These are phyloP conservation scores for Neonectria punicea DNA, from an alignment of 2,329 filamentous ascomycete genomes.

Conservation along the genomic window DNA sequence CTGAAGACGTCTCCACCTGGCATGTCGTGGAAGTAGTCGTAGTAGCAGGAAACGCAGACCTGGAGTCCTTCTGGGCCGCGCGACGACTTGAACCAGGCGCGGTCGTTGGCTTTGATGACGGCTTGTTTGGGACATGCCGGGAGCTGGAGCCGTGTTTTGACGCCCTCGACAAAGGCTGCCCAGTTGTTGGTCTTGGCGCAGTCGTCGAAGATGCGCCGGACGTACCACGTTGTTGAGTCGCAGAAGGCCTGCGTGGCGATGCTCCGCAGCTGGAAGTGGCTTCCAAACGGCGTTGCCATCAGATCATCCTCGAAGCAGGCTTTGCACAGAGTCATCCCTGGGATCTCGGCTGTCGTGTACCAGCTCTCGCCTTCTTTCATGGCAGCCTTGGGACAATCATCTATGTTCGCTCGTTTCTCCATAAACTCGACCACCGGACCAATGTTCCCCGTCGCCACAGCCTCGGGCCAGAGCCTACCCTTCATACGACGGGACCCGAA, in stretches of 20 bases:
- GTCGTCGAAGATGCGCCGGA: conserved; percentile 45
- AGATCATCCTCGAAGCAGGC: conserved; percentile 53
- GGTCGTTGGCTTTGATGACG: conserved; percentile 33
- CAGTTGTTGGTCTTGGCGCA: conserved; percentile 44
- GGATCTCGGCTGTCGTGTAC: conserved; percentile 49
- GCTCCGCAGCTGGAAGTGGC: conserved; percentile 40
- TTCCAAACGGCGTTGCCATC: conserved; percentile 41
- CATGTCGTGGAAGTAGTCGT: conserved; percentile 48
- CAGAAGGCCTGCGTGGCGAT: conserved; percentile 36
- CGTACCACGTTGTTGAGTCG: conserved; percentile 46
- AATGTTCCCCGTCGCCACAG: conserved; percentile 42
- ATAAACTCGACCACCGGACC: conserved; percentile 45
- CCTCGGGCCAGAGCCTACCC: conserved; percentile 45
- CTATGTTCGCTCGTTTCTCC: conserved; percentile 35
- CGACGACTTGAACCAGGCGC: conserved; percentile 48
- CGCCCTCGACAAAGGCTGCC: conserved; percentile 46
- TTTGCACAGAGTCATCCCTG: conserved; percentile 49
- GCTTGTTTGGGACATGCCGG: conserved; percentile 42
- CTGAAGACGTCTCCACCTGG: conserved; percentile 41
- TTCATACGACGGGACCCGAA: conserved; percentile 49
- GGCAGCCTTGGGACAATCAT: conserved; percentile 29
- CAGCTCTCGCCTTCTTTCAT: conserved; percentile 39
- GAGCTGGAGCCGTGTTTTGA: conserved; percentile 41
- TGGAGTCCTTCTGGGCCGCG: conserved; percentile 40
- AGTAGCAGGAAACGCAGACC: conserved; percentile 51